Conservation (phyloP, 768 basidiomycete genomes). For the Russula griseocarnosa region DNA sequence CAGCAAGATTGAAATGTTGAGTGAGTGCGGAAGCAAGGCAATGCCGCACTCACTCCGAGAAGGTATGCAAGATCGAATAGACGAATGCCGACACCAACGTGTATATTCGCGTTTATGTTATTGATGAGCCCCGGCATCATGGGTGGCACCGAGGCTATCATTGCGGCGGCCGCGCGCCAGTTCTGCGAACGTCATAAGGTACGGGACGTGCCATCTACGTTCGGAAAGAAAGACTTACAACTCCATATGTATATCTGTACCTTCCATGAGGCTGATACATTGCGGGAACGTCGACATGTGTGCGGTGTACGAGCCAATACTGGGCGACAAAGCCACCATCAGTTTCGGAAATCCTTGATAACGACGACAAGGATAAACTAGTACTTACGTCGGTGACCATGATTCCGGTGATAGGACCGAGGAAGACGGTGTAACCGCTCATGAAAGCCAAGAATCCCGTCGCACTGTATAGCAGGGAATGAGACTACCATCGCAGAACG, state of each 20-base stretch:
- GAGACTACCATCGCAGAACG: neutral
- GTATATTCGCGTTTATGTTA: constrained; percentile 62
- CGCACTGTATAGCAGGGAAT: constrained; percentile 37
- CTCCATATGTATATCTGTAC: constrained; percentile 72
- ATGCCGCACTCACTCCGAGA: constrained; percentile 49
- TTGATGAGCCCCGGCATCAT: constrained; percentile 74
- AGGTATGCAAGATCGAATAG: constrained; percentile 74
- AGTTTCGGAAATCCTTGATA: neutral
- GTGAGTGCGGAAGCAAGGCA: neutral
- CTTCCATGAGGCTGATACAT: constrained; percentile 79
- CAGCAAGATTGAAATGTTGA: neutral
- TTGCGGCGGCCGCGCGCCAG: constrained; percentile 70
- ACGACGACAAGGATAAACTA: neutral
- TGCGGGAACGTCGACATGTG: constrained; percentile 74
- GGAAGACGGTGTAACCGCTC: constrained; percentile 80
- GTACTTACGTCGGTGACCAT: constrained; percentile 53
- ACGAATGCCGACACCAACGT: constrained; percentile 52
- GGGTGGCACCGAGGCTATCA: constrained; percentile 64
- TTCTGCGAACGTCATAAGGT: constrained; percentile 47
- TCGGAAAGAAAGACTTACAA: constrained; percentile 40
- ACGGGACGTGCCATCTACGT: neutral
- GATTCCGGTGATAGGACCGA: constrained; percentile 81
- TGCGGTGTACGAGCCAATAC: constrained; percentile 75
- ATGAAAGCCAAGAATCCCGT: constrained; percentile 72
- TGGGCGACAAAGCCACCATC: constrained; percentile 30